These are phyloP conservation scores for Omphalotus guepiniiformis DNA, from an alignment of 768 basidiomycete species.

Conservation along the genomic window DNA sequence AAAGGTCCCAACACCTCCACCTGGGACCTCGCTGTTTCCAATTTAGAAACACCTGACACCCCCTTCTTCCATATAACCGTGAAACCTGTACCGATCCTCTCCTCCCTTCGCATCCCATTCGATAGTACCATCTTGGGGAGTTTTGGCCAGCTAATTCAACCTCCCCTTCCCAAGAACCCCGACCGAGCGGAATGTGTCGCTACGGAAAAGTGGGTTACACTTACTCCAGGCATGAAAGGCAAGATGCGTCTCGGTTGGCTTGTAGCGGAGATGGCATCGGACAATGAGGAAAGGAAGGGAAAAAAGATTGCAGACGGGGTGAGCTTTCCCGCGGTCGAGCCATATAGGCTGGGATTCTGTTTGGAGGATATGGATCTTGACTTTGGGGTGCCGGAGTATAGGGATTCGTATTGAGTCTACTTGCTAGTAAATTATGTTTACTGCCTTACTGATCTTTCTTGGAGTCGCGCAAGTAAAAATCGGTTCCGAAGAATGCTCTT, in stretches of 20 bases:
- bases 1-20: constrained; percentile 1
- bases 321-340: constrained; percentile 21
- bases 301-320: constrained; percentile 20
- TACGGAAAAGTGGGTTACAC: constrained; percentile 14
- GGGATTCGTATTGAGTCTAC: too few relatives aligned
- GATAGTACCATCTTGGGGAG: constrained; percentile 14
- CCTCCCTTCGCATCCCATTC: constrained; percentile 19
- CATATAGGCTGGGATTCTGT: constrained; percentile 16
- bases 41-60: constrained; percentile 1
- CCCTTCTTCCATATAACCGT: constrained; percentile 29
- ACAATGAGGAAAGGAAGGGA: not conserved
- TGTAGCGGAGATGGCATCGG: not conserved
- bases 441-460: too few relatives aligned
- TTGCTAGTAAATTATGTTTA: too few relatives aligned
- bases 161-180: constrained; percentile 19
- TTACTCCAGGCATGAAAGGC: constrained; percentile 16
- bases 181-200: constrained; percentile 12
- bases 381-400: constrained; percentile 10
- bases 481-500: too few relatives aligned
- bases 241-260: constrained; percentile 6
- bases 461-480: too few relatives aligned
- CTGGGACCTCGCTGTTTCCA: constrained; percentile 21
- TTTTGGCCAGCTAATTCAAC: constrained; percentile 17
- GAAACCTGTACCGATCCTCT: constrained; percentile 22
- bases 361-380: constrained; percentile 14